These are phyloP conservation scores for Auricularia heimuer DNA, from an alignment of 768 basidiomycete species.

Conservation along the genomic window DNA sequence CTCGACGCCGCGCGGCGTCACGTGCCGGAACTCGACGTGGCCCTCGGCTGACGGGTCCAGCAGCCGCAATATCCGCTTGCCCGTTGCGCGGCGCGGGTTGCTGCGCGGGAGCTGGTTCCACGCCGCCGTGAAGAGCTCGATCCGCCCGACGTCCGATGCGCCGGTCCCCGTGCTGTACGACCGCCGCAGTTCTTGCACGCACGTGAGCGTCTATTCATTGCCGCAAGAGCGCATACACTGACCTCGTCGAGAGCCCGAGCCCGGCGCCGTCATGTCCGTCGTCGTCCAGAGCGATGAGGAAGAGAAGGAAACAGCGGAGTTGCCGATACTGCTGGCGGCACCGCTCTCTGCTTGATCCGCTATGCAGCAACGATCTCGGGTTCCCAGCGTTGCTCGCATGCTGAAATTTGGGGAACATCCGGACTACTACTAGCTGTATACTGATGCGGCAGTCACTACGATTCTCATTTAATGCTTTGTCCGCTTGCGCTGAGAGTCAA, in stretches of 20 bases:
- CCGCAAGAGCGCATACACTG: not conserved
- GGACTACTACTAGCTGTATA: no score
- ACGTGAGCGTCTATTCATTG: not conserved
- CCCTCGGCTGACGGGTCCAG: not conserved
- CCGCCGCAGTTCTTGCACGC: not conserved
- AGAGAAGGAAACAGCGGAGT: no score
- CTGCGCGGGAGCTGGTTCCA: not conserved
- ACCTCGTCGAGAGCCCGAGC: not conserved
- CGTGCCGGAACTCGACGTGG: not conserved
- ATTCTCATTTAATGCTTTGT: no score
- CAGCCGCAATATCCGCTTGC: not conserved
- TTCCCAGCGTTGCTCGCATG: no score
- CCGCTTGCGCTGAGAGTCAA: no score
- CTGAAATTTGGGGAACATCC: no score
- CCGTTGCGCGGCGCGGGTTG: not conserved
- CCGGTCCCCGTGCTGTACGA: not conserved
- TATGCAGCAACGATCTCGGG: no score
- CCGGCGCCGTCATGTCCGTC: no score
- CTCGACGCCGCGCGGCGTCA: not conserved
- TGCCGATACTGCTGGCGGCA: no score
- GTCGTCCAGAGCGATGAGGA: no score
- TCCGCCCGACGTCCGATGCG: not conserved
- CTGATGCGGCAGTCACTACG: no score
- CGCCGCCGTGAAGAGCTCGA: not conserved
- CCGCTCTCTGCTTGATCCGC: no score